Percentiles rank a stretch among this genome's conserved stretches.
phyloP scores from a whole-genome alignment of 139 green algal species.

The Tetraselmis striata region DNA sequence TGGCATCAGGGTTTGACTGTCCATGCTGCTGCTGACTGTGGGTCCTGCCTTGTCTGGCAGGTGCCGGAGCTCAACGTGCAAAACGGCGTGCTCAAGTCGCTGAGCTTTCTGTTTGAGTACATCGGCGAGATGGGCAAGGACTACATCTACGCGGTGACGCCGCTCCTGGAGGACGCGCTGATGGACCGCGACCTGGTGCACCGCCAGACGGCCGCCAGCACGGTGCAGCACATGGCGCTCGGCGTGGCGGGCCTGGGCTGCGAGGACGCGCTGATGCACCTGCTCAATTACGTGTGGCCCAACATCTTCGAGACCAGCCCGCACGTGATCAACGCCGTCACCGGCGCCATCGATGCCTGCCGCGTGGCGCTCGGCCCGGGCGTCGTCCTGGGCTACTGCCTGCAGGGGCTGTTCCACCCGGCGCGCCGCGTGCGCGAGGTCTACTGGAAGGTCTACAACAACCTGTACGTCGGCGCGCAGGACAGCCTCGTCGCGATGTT shows the following conservation, averaged over 20 bases:
- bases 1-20: too few species aligned
- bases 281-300: constrained; percentile 97
- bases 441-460: constrained; percentile 99
- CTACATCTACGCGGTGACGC: constrained; percentile 96
- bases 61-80: constrained; percentile 97
- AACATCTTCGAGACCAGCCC: constrained; percentile 97
- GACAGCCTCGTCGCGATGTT: constrained; percentile 79
- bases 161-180: constrained; percentile 92
- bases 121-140: constrained; percentile 99
- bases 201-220: constrained; percentile 84
- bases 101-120: constrained; percentile 99
- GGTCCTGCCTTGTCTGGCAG: too few species aligned
- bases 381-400: constrained; percentile 80
- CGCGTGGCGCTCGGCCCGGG: constrained; percentile 78
- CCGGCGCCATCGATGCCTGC: constrained; percentile 85
- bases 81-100: constrained; percentile 97
- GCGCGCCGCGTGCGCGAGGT: constrained; percentile 87
- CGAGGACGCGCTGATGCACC: constrained; percentile 91
- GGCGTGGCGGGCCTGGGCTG: constrained; percentile 89
- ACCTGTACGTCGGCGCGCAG: constrained; percentile 91
- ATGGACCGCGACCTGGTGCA: constrained; percentile 96
- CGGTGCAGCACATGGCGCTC: constrained; percentile 88
- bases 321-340: constrained; percentile 90
- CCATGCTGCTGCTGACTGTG: too few species aligned
- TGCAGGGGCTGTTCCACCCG: constrained; percentile 93